These are phyloP conservation scores for Extremus antarcticus DNA, from an alignment of 495 filamentous ascomycete genomes.

Conservation along the genomic window DNA sequence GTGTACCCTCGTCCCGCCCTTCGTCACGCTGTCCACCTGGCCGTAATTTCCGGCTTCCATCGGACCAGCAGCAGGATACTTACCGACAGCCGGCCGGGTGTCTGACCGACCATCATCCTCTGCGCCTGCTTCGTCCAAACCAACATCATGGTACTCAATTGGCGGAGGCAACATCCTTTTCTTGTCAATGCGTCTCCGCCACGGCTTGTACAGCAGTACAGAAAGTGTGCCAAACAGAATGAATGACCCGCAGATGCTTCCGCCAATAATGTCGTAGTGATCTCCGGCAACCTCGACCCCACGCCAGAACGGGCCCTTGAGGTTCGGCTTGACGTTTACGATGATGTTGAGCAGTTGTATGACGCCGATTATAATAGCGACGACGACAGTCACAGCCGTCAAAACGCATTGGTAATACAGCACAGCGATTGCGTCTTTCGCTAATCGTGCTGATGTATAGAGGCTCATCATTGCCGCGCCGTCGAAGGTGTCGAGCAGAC, in stretches of 20 bases:
- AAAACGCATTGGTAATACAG: conserved; percentile 91
- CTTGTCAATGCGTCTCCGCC: conserved; percentile 53
- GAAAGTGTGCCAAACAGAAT: conserved; percentile 62
- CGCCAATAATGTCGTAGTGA: conserved; percentile 75
- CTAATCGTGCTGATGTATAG: conserved; percentile 66
- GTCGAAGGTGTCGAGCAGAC: conserved; percentile 77
- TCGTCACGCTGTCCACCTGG: not conserved
- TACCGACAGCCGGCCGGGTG: too few relatives aligned
- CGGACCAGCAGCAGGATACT: not conserved
- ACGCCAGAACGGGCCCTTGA: conserved; percentile 73
- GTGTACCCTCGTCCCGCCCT: not conserved
- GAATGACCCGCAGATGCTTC: conserved; percentile 72
- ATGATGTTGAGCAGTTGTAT: conserved; percentile 75
- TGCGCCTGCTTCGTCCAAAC: not conserved
- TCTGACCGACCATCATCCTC: not conserved
- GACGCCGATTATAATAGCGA: conserved; percentile 73
- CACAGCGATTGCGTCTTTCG: conserved; percentile 71
- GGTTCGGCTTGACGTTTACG: conserved; percentile 54
- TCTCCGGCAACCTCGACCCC: conserved; percentile 66
- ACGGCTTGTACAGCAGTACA: conserved; percentile 63
- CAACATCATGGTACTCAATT: not conserved
- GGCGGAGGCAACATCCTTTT: not conserved
- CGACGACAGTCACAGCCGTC: conserved; percentile 74
- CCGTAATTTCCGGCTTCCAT: not conserved
- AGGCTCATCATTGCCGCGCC: conserved; percentile 92